Evolutionary conservation across 805 yeast genomes (phyloP), one percentile per base, ranked within the genome.

Genomic region (Wickerhamomyces bovis): DNA sequence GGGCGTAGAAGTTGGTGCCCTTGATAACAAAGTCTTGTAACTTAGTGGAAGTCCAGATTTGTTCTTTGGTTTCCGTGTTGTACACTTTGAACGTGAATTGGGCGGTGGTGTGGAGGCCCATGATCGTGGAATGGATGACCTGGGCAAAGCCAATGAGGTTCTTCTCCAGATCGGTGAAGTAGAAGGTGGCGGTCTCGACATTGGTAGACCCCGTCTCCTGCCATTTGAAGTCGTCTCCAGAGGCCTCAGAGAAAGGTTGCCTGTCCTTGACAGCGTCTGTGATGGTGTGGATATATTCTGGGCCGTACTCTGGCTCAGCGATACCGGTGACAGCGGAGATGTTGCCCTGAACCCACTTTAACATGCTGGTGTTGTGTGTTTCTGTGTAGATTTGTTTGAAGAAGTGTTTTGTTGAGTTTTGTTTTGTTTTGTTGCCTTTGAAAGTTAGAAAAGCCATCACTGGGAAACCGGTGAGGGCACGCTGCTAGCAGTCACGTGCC

Each of bases 281-380:
- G 48, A 90, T 80, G n/a, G 97, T 78, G 60, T 85, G 92, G 55
- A 94, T 87, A 38, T 95, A 95, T 43, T 85, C 96, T 38, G 84
- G 77, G 44, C 99, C 99, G 60, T 94, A 94, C 62, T 85, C 96
- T 22, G 99, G 99, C 66, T 94, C 99, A 2, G 96, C 97, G 12
- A 95, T 80, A 46, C 99, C 99, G 6, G 97, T 92, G 41, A 89
- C 94, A 6, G 95, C 94, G n/a, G 97, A 87, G 45, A 86, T 73
- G 55, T 89, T 78, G 52, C 89, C 83, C 71, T 85, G 90, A 49
- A 85, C 85, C 89, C 89, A 85, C 77, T 81, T 83, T 44, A 84
- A 69, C 90, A 84, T 83, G 4, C 16, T 33, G n/a, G 12, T 16
- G 12, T 16, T 8, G 19, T 31, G 11, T 28, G n/a, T 28, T 12